Evolutionary conservation across 441 rosid genomes (phyloP), one percentile per base, ranked within the genome.

Genomic region (Pelargonium australe): DNA sequence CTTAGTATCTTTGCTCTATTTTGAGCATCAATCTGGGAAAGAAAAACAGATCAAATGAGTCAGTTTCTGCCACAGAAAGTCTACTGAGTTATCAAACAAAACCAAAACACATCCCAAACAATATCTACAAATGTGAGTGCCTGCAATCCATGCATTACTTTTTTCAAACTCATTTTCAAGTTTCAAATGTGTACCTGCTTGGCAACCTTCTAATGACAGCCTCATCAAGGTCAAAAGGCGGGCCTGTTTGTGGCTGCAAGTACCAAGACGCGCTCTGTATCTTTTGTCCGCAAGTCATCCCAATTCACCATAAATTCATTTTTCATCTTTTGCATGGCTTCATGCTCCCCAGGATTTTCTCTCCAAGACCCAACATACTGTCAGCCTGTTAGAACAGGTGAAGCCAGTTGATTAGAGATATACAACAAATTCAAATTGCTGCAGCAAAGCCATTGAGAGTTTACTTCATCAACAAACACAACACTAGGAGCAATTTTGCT

Each of bases 311-410:
- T 95, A 67, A 95, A 95, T 72, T 95, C 99, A 62, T 95, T 95
- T 84, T 95, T 95, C 98, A 95, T 92, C 84, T 95, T 95, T n/a
- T 98, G 96, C 98, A 92, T 95, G 13, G 99, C 97, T 78, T 95
- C 99, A 51, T 95, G 98, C 77, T 95, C 99, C 67, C 99, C 97
- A 8, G 97, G 97, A 83, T 88, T 95, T 79, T 95, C 99, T 60
- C 97, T 89, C 75, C 99, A n/a, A n/a, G 87, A 69, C 98, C 99
- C 71, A 95, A 80, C 98, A 95, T 92, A 78, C 99, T 95, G 78
- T 95, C 98, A 72, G 92, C 99, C 99, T 95, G 81, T 63, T 76
- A 69, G 49, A 67, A 53, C 60, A 53, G 60, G 55, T 17, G 2
- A 75, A 17, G 25, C 14, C 17, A 17, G 25, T 49, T 13, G 58